Evolutionary conservation across 2,329 filamentous ascomycete genomes (phyloP).

Genomic region (Colletotrichum falcatum): DNA sequence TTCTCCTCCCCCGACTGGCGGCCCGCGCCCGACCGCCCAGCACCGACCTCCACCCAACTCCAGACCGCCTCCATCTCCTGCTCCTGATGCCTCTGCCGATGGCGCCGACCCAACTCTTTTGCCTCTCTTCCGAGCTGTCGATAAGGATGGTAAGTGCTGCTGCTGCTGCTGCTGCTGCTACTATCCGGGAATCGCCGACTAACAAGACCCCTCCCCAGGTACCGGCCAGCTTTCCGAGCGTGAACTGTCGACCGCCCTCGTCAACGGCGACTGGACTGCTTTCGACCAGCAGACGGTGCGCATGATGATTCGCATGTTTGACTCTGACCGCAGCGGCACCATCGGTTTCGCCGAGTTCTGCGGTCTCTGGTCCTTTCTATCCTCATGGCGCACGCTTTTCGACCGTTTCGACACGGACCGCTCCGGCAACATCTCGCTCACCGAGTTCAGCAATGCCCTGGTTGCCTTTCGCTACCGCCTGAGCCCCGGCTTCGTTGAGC

Average conservation of each 20-base stretch:
- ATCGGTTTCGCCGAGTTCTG: constrained; percentile 98
- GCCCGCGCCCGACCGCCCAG: constrained; percentile 57
- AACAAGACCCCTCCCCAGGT: constrained; percentile 56
- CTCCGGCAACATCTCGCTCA: constrained; percentile 85
- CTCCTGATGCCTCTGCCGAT: constrained; percentile 58
- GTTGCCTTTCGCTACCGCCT: constrained; percentile 94
- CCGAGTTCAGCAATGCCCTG: constrained; percentile 91
- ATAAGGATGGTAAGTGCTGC: constrained; percentile 75
- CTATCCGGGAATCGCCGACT: constrained; percentile 6
- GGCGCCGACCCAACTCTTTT: constrained; percentile 79
- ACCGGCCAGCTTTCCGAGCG: constrained; percentile 86
- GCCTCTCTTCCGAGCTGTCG: constrained; percentile 90
- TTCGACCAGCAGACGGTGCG: constrained; percentile 95
- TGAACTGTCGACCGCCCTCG: constrained; percentile 89
- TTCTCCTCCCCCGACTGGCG: constrained; percentile 63
- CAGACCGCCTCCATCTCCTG: constrained; percentile 75
- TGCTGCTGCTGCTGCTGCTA: not conserved
- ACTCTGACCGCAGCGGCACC: constrained; percentile 87
- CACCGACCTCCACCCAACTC: constrained; percentile 67
- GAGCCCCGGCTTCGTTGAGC: constrained; percentile 82
- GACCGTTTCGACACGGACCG: constrained; percentile 93
- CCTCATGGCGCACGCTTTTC: constrained; percentile 93
- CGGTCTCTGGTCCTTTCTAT: constrained; percentile 94
- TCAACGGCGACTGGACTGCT: constrained; percentile 95
- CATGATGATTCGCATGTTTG: constrained; percentile 99